Evolutionary conservation across 164 flowering plant species (phyloP).

Genomic region (Magnolia sinica): DNA sequence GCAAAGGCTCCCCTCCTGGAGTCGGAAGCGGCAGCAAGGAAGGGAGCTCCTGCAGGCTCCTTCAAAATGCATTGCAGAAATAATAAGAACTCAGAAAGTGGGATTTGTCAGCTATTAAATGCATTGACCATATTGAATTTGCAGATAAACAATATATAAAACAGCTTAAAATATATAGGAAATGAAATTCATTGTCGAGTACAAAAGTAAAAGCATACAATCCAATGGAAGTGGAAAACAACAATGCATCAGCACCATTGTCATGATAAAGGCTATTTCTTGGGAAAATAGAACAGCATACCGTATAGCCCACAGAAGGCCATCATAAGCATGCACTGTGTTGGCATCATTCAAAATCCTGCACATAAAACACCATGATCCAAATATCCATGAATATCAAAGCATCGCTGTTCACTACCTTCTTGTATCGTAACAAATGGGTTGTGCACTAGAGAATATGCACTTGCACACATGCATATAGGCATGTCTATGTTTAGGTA

Average conservation of each 20-base stretch:
- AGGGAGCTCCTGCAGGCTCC: slow-evolving; percentile 79
- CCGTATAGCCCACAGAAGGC: slow-evolving; percentile 84
- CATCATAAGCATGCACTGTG: slow-evolving; percentile 66
- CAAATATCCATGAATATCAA: neutral
- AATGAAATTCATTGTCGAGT: neutral
- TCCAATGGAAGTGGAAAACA: neutral
- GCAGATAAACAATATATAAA: neutral
- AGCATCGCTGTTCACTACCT: neutral
- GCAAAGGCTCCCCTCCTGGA: slow-evolving; percentile 18
- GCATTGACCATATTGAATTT: slow-evolving; percentile 1
- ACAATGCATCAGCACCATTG: neutral
- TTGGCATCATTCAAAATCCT: slow-evolving; percentile 79
- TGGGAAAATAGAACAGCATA: slow-evolving; percentile 24
- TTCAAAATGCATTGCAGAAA: slow-evolving; percentile 23
- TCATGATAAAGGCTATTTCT: neutral
- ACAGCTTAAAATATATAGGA: neutral
- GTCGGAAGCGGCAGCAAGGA: slow-evolving; percentile 26
- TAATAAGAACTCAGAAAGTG: slow-evolving; percentile 5
- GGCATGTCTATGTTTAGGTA: no score
- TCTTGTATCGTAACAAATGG: neutral
- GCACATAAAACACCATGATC: slow-evolving; percentile 13
- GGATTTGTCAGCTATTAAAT: neutral
- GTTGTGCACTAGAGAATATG: neutral
- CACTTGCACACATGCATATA: neutral
- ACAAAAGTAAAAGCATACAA: neutral